Evolutionary conservation across 139 green algal species (phyloP), one percentile per base, ranked within the genome.

Genomic region (Chlorella sp.): DNA sequence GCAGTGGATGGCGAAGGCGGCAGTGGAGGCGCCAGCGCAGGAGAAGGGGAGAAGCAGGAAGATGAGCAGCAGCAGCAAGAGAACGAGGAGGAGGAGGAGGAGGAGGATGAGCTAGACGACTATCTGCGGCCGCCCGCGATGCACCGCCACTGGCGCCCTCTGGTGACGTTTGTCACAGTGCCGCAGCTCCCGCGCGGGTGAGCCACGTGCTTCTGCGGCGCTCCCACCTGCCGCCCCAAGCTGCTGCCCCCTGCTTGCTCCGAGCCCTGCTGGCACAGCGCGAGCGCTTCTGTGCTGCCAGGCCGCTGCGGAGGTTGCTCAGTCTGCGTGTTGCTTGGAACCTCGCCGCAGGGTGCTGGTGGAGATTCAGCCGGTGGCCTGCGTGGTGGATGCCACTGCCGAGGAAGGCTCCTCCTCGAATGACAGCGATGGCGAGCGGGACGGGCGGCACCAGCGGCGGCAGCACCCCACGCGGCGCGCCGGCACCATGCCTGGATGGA

Each of bases 291-390:
- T 27, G 14, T 45, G 14, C 55, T 35, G 27, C 55, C 53, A 61
- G 12, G 23, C 21, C 3, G 1, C 35, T 31, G 35, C 60, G 45
- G 35, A 4, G 1, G 33, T 9, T 67, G 60, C 35, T 67, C 11
- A 35, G 31, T n/a, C 2, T 67, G 36, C 5, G 12, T 67, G 15
- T n/a, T 40, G 17, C 56, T 38, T 9, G 56, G 9, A 5, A 36
- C 5, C 29, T 63, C 17, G 5, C 29, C 73, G 82, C 48, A 85
- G 85, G 19, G 82, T 83, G 23, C 72, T 89, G 25, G 82, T 95
- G 42, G 90, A 95, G 74, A 38, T 95, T n/a, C 89, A 95, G 76
- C 90, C 88, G 0, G 41, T 90, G 59, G 72, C 80, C 1, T 86
- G 65, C 42, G 21, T 77, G 45, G 68, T 71, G 27, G 72, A 78